These are phyloP conservation scores for Aaosphaeria pasadenensis DNA, from an alignment of 2,329 filamentous ascomycete genomes.

Conservation along the genomic window DNA sequence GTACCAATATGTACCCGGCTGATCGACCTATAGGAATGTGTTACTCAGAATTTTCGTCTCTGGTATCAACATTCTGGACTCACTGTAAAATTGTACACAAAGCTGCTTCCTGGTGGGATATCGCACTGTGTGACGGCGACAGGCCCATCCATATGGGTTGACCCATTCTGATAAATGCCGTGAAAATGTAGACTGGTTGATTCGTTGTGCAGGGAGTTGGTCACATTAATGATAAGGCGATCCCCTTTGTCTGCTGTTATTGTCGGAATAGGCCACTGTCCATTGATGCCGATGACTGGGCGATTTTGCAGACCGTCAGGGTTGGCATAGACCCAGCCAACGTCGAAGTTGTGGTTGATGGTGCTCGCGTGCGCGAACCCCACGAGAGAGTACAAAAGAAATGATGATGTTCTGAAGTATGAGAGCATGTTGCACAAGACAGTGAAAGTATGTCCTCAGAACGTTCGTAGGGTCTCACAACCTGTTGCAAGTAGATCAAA, in stretches of 20 bases:
- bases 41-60: background rate
- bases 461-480: too few relatives aligned
- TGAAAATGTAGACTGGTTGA: conserved; percentile 71
- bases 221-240: conserved; percentile 62
- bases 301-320: conserved; percentile 45
- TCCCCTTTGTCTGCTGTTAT: conserved; percentile 72
- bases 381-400: too few relatives aligned
- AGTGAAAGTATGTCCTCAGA: too few relatives aligned
- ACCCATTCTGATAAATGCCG: conserved; percentile 72
- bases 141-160: conserved; percentile 69
- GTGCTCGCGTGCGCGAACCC: conserved; percentile 14
- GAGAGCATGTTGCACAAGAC: too few relatives aligned
- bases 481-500: too few relatives aligned
- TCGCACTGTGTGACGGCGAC: conserved; percentile 53
- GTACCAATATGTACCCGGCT: conserved; percentile 61
- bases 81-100: conserved; percentile 56
- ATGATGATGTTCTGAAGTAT: too few relatives aligned
- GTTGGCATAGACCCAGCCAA: conserved; percentile 52
- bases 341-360: conserved; percentile 50
- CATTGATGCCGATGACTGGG: conserved; percentile 64
- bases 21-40: conserved; percentile 27
- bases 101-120: conserved; percentile 61
- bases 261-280: conserved; percentile 68
- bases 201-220: conserved; percentile 62
- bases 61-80: background rate